phyloP scores from a whole-genome alignment of 768 basidiomycete genomes.

The Boletellus emodensis region DNA sequence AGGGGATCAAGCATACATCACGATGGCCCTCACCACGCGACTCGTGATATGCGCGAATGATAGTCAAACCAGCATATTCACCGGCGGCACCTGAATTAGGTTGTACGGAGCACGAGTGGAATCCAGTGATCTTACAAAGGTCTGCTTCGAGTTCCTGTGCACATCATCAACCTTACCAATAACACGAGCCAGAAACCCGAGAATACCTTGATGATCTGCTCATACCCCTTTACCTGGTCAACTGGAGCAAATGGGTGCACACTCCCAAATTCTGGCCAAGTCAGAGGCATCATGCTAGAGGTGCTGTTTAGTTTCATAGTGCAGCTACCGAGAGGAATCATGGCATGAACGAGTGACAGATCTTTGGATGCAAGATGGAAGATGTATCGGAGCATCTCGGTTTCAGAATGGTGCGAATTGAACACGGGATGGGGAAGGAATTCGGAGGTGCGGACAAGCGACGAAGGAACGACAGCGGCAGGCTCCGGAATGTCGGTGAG shows the following conservation, averaged over 20 bases:
- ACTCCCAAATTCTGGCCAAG: slow-evolving; percentile 86
- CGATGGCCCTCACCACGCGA: slow-evolving; percentile 82
- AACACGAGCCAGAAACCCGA: background rate
- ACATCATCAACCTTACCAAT: slow-evolving; percentile 8
- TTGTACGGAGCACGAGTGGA: slow-evolving; percentile 92
- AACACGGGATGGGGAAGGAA: slow-evolving; percentile 88
- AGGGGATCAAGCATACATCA: slow-evolving; percentile 88
- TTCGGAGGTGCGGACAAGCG: slow-evolving; percentile 56
- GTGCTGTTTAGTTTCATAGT: slow-evolving; percentile 99
- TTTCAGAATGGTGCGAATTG: slow-evolving; percentile 97
- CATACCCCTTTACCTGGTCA: slow-evolving; percentile 88
- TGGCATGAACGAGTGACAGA: slow-evolving; percentile 88
- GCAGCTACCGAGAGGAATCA: slow-evolving; percentile 95
- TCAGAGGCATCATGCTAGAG: slow-evolving; percentile 94
- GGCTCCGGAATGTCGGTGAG: slow-evolving; percentile 48
- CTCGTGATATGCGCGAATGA: slow-evolving; percentile 93
- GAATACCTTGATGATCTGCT: slow-evolving; percentile 67
- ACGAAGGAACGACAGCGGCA: slow-evolving; percentile 45
- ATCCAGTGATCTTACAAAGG: slow-evolving; percentile 94
- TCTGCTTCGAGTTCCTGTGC: slow-evolving; percentile 85
- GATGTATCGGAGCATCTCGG: slow-evolving; percentile 97
- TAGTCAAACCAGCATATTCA: slow-evolving; percentile 92
- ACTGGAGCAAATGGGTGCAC: slow-evolving; percentile 92
- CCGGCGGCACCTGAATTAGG: slow-evolving; percentile 99
- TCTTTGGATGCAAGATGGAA: slow-evolving; percentile 93